phyloP scores from a whole-genome alignment of 164 flowering plant species.

The Macadamia integrifolia region DNA sequence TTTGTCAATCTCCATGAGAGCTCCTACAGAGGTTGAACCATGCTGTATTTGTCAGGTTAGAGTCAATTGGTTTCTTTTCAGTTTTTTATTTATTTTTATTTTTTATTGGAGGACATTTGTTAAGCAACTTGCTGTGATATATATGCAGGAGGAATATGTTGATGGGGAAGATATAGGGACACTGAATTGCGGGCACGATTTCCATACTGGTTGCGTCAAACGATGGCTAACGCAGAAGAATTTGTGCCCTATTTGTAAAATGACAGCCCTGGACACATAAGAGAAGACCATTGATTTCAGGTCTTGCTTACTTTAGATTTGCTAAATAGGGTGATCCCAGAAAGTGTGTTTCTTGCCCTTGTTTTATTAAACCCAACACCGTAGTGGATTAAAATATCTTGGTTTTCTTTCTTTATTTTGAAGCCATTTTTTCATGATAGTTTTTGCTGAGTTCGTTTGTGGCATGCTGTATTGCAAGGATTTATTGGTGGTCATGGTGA shows the following conservation, averaged over 20 bases:
- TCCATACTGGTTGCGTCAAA: slow-evolving; percentile 62
- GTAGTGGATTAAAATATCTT: not conserved
- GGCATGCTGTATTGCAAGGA: not conserved
- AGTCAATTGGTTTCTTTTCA: not conserved
- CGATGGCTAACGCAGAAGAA: slow-evolving; percentile 79
- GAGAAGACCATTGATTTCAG: not conserved
- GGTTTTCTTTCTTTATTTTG: not conserved
- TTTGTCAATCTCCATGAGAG: slow-evolving; percentile 6
- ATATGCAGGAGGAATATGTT: slow-evolving; percentile 68
- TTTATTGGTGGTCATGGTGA: not conserved
- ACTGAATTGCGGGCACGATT: slow-evolving; percentile 80
- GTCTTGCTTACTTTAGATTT: not conserved
- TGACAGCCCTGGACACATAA: slow-evolving; percentile 49
- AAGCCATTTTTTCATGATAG: slow-evolving; percentile 6
- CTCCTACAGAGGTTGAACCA: slow-evolving; percentile 50
- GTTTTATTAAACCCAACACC: slow-evolving; percentile 1
- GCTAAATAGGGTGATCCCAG: not conserved
- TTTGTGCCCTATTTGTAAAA: slow-evolving; percentile 85
- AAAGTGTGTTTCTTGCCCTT: not conserved
- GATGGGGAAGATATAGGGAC: slow-evolving; percentile 68
- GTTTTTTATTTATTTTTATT: not conserved
- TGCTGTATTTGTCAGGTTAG: slow-evolving; percentile 82
- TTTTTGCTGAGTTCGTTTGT: not conserved
- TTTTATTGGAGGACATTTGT: not conserved
- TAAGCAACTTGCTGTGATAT: not conserved